Evolutionary conservation across 2,329 filamentous ascomycete genomes (phyloP), one percentile per base, ranked within the genome.

Genomic region (Alternaria conjuncta): DNA sequence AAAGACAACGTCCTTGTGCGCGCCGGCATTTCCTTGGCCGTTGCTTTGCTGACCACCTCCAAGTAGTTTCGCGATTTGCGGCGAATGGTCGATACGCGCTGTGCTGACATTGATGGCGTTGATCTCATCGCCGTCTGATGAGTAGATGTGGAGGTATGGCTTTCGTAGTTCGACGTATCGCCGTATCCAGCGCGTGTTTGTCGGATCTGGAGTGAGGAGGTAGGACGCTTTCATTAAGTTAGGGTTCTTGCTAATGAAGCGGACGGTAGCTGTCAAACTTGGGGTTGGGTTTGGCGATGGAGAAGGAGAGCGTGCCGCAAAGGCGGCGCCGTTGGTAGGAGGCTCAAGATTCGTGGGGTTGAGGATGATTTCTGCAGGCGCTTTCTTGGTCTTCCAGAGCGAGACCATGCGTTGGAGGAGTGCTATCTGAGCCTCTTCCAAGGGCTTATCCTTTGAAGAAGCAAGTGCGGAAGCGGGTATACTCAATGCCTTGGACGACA

Each of bases 121-220:
- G 49, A 97, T 87, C 80, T 97, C 95, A 71, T 98, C 96, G 18
- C 95, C 94, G 44, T 96, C 92, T 0, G 90, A 90, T 23, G 89
- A 92, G 81, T 98, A 93, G 36, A 99, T 88, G 79, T 98, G 94
- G 57, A 99, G 85, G 77, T 98, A 99, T 0, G 96, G 96, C 56
- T 92, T 87, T 30, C 96, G 89, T 26, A 99, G 87, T 81, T 99
- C 96, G 54, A 97, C 93, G 75, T 97, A 98, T 45, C 95, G 90
- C 72, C 94, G 93, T 26, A 96, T 87, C 96, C 96, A 99, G 65
- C 91, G 88, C 21, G 90, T 92, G 36, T 90, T 92, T 57, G 92
- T 90, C 59, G 89, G 90, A 75, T 94, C 94, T 0, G 94, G 94
- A 3, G 92, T 92, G 46, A 98, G 85, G 15, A 99, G 87, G 79